Evolutionary conservation across 345 rosid species (phyloP), one percentile per base, ranked within the genome.

Genomic region (Eucalyptus curtisii): DNA sequence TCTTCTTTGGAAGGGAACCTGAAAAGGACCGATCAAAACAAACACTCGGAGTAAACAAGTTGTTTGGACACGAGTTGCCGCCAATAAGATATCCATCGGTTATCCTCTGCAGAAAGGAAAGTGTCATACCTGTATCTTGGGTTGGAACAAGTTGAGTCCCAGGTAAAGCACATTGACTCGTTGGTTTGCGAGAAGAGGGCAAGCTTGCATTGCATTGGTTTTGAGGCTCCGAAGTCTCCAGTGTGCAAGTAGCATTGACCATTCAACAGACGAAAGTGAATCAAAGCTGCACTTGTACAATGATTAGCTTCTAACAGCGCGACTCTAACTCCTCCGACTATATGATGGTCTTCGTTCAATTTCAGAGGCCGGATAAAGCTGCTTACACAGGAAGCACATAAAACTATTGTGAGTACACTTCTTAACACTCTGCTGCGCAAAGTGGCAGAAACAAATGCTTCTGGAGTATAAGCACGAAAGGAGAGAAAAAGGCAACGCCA

Each of bases 181-280:
- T 37, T 91, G 93, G 61, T 92, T 92, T 33, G 89, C 79, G 64
- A 96, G 95, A 87, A 93, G 96, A 24, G 92, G 93, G 87, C 94
- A 94, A n/a, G 92, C 76, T 86, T 94, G 95, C 2, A 44, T 44
- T 44, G 45, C 98, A 95, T 95, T 85, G 85, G 88, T 71, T 93
- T 94, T 87, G 91, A 94, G 89, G 98, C 96, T 90, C 97, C 93
- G 92, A 95, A 96, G 93, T 96, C 98, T 92, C 98, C 97, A 2
- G 98, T 96, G 79, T 96, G 98, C 91, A 95, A 92, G 92, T 92
- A 93, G 88, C 95, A 90, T 11, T 92, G 91, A 88, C 97, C 96
- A 92, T 90, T 92, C 24, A 90, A 86, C 59, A 95, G 97, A 86
- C 91, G 89, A 87, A 95, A 93, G 87, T 93, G 94, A 89, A 96